Evolutionary conservation across 2,329 filamentous ascomycete species (phyloP), one percentile per base, ranked within the genome.

Genomic region (Paraphaeosphaeria sporulosa): DNA sequence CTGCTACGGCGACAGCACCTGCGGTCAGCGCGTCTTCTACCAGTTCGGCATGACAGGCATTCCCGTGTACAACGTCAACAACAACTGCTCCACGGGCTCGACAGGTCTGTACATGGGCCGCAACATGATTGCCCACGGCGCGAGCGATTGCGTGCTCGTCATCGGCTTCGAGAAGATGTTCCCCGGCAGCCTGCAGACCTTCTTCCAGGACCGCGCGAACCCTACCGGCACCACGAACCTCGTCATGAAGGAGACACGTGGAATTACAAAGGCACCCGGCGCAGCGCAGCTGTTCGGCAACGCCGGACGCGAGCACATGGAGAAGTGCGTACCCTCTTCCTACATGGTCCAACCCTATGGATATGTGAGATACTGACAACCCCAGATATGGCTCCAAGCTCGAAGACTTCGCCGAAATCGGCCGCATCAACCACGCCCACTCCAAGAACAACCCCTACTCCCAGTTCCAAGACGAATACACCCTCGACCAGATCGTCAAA

Each of bases 101-200:
- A 97, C 94, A 0, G 95, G 94, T 9, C 82, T 98, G 59, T 89
- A 89, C 75, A 90, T 98, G 86, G 95, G 86, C 1, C 85, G 93
- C 36, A 92, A 89, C 55, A 85, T 96, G 76, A 89, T 97, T 70
- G 85, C 88, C 7, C 86, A 91, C 69, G 94, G 94, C 36, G 91
- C 87, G 15, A 91, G 93, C 1, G 92, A 97, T 79, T 96, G 93
- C 75, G 88, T 97, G 21, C 82, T 98, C 62, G 94, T 98, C 0
- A 88, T 98, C 21, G 95, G 94, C 4, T 98, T 98, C 71, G 95
- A 98, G 85, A 97, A 97, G 87, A 98, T 98, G 94, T 94, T 90
- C 81, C 90, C 91, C 0, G 94, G 94, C n/a, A 92, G 89, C 68
- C 83, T 98, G 66, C 89, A 94, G 82, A 86, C 83, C 58, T 90